A percentile compares a stretch with the other conserved stretches of the same genome.
Evolutionary conservation across 1,139 yeast species (phyloP).

Genomic region (Suhomyces maxii): DNA sequence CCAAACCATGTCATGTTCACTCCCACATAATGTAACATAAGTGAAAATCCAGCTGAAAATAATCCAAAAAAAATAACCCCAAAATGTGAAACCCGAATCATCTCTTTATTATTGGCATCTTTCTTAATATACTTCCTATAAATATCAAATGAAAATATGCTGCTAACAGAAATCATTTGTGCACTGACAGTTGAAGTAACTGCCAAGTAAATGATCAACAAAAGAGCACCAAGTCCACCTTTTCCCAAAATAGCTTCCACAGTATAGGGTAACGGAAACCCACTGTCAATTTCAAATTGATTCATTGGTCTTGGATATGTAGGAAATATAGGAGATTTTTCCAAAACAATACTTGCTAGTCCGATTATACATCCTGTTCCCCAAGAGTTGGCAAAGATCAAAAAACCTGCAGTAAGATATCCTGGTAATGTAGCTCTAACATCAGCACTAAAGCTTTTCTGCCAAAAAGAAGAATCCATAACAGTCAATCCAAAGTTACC

Average conservation of each 20-base stretch:
- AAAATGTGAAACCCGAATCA: slow-evolving; percentile 29
- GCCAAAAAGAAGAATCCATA: slow-evolving; percentile 35
- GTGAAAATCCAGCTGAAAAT: slow-evolving; percentile 30
- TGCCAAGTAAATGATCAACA: slow-evolving; percentile 29
- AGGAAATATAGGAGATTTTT: slow-evolving; percentile 25
- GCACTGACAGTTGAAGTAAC: slow-evolving; percentile 36
- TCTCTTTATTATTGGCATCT: slow-evolving; percentile 24
- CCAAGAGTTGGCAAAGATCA: slow-evolving; percentile 35
- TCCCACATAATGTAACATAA: slow-evolving; percentile 34
- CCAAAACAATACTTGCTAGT: slow-evolving; percentile 27
- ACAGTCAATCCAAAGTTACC: slow-evolving; percentile 34
- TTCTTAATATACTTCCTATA: slow-evolving; percentile 30
- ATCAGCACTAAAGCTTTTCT: slow-evolving; percentile 36
- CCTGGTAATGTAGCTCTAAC: slow-evolving; percentile 39
- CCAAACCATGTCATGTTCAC: slow-evolving; percentile 37
- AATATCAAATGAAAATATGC: slow-evolving; percentile 32
- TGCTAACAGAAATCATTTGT: slow-evolving; percentile 33
- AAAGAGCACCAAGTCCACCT: slow-evolving; percentile 31
- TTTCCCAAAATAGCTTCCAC: slow-evolving; percentile 29
- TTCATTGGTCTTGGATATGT: slow-evolving; percentile 32
- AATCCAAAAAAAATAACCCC: slow-evolving; percentile 32
- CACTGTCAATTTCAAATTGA: slow-evolving; percentile 25
- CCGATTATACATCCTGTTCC: slow-evolving; percentile 33
- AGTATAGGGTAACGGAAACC: slow-evolving; percentile 29
- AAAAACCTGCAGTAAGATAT: slow-evolving; percentile 33